phyloP scores from a whole-genome alignment of 257 asterid species.

The Forsythia suspensa region DNA sequence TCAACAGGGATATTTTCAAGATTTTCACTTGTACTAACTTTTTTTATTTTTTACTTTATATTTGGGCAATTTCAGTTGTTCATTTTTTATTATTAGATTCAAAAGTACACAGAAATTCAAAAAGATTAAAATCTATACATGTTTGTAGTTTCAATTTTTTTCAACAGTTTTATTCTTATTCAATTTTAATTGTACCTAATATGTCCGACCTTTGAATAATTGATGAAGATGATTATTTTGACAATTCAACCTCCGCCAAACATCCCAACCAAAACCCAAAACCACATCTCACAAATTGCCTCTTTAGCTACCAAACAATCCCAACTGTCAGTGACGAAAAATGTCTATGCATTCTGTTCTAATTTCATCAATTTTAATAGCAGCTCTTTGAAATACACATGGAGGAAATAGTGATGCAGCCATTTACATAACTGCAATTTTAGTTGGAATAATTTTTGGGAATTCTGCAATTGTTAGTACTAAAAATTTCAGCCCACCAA shows the following conservation, averaged over 20 bases:
- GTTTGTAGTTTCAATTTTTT: too few species aligned
- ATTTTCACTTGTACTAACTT: slow-evolving; percentile 30
- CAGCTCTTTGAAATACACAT: slow-evolving; percentile 37
- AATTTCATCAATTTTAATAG: slow-evolving; percentile 53
- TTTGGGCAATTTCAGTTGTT: neutral
- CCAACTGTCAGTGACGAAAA: slow-evolving; percentile 56
- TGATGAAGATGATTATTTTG: too few species aligned
- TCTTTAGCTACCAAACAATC: slow-evolving; percentile 67
- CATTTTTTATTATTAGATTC: neutral
- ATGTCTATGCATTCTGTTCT: slow-evolving; percentile 60
- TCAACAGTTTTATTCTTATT: too few species aligned
- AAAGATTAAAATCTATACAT: neutral
- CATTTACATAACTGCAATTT: slow-evolving; percentile 25
- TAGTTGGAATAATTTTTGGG: slow-evolving; percentile 50
- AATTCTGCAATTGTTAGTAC: slow-evolving; percentile 38
- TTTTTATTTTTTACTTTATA: neutral
- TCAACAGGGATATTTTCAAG: slow-evolving; percentile 33
- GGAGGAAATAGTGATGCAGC: slow-evolving; percentile 1
- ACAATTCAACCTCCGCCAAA: too few species aligned
- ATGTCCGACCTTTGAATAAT: too few species aligned
- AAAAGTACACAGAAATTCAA: neutral
- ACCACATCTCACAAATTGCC: slow-evolving; percentile 34
- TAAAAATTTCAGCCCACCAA: slow-evolving; percentile 53
- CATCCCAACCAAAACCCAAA: too few species aligned
- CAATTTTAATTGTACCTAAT: too few species aligned